Conservation (phyloP, 257 asterid species). For the Salvia rosmarinus region DNA sequence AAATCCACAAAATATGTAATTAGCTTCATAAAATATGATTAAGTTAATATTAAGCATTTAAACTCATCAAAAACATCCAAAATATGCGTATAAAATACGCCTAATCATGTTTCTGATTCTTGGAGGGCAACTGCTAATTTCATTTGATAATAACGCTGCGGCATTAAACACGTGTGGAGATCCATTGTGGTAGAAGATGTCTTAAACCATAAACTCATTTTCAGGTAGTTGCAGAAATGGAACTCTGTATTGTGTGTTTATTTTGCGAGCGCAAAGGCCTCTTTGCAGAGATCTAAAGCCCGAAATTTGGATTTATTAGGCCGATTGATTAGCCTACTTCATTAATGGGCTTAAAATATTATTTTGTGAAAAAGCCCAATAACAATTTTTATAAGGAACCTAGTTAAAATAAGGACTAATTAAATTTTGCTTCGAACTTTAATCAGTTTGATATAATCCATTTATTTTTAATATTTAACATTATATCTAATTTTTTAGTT, state of each 20-base stretch:
- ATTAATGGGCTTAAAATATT: background rate
- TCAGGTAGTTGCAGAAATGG: conserved; percentile 44
- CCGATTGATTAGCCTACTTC: background rate
- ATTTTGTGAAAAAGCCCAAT: background rate
- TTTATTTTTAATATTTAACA: no score
- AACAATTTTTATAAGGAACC: no score
- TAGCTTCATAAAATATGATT: no score
- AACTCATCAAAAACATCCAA: no score
- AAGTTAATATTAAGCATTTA: no score
- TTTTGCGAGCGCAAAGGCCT: background rate
- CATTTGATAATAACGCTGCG: conserved; percentile 10
- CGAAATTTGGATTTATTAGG: background rate
- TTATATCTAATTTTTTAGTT: no score
- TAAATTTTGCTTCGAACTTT: no score
- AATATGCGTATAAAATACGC: no score
- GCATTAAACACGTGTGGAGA: conserved; percentile 37
- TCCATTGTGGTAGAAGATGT: conserved; percentile 38
- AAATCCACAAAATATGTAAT: no score
- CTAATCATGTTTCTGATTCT: conserved; percentile 40
- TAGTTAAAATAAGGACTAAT: no score
- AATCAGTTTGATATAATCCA: no score
- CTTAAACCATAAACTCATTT: conserved; percentile 39
- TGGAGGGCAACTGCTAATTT: conserved; percentile 33
- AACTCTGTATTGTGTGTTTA: conserved; percentile 6
- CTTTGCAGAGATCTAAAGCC: background rate